Conservation (phyloP, 2,329 filamentous ascomycete genomes). For the Ophiostoma australiae region DNA sequence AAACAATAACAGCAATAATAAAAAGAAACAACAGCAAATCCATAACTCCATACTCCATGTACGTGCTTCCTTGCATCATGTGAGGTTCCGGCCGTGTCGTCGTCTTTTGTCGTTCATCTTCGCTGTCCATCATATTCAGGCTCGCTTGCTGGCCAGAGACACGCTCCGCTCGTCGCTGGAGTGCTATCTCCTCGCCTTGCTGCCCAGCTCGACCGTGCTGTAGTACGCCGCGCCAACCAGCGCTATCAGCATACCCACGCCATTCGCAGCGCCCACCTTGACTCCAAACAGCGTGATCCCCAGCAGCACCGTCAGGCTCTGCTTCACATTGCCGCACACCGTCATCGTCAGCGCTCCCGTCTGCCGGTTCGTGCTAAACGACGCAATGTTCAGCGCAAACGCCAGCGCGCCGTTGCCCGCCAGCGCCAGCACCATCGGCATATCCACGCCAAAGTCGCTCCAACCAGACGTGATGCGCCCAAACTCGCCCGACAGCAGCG, state of each 20-base stretch:
- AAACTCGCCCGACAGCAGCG: slow-evolving; percentile 49
- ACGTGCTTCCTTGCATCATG: background rate
- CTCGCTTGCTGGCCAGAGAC: background rate
- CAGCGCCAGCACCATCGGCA: slow-evolving; percentile 38
- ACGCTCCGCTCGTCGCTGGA: background rate
- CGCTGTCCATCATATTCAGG: background rate
- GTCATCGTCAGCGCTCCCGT: slow-evolving; percentile 55
- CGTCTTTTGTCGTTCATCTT: background rate
- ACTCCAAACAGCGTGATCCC: slow-evolving; percentile 51
- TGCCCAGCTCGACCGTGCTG: slow-evolving; percentile 48
- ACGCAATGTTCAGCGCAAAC: slow-evolving; percentile 52
- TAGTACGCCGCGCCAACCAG: slow-evolving; percentile 53
- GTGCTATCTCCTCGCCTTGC: slow-evolving; percentile 15
- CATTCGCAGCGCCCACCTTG: slow-evolving; percentile 48
- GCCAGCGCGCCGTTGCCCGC: slow-evolving; percentile 50
- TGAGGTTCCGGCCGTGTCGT: background rate
- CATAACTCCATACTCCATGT: background rate
- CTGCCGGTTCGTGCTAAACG: slow-evolving; percentile 53
- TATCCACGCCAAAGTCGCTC: slow-evolving; percentile 11
- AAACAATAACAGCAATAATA: background rate
- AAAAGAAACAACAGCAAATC: background rate
- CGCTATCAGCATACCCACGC: slow-evolving; percentile 51
- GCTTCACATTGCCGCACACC: slow-evolving; percentile 55
- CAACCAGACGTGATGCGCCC: slow-evolving; percentile 26
- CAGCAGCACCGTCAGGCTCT: slow-evolving; percentile 51